phyloP scores from a whole-genome alignment of 2,329 filamentous ascomycete genomes.

The Exophiala bonariae region DNA sequence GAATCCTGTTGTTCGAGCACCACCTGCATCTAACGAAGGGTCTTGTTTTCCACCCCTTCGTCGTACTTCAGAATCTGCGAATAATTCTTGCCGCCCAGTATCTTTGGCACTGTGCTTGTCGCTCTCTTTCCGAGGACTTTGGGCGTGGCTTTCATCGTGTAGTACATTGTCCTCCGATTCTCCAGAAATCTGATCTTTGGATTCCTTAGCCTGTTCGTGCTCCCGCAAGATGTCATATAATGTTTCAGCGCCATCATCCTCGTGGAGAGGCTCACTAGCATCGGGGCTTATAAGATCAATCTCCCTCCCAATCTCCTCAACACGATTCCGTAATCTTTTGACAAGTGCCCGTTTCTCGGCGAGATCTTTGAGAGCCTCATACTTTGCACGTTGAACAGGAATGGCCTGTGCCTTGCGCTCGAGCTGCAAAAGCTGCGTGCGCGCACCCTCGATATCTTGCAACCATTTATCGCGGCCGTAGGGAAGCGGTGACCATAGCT shows the following conservation, averaged over 20 bases:
- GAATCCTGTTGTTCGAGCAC: slow-evolving; percentile 27
- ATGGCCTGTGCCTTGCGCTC: slow-evolving; percentile 41
- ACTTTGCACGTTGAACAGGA: slow-evolving; percentile 39
- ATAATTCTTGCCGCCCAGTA: neutral
- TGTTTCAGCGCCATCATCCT: slow-evolving; percentile 22
- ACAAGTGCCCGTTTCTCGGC: slow-evolving; percentile 35
- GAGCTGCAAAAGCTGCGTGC: slow-evolving; percentile 40
- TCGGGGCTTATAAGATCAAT: slow-evolving; percentile 18
- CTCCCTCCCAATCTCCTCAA: slow-evolving; percentile 26
- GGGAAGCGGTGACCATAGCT: slow-evolving; percentile 38
- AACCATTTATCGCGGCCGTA: slow-evolving; percentile 41
- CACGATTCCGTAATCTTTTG: slow-evolving; percentile 22
- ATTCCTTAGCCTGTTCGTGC: neutral
- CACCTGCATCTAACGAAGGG: slow-evolving; percentile 7
- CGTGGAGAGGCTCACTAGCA: slow-evolving; percentile 8
- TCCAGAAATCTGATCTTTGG: neutral
- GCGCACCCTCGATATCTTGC: slow-evolving; percentile 48
- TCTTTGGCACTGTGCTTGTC: slow-evolving; percentile 2
- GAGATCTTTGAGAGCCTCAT: slow-evolving; percentile 42
- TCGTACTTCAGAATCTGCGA: slow-evolving; percentile 23
- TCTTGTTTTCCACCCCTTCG: slow-evolving; percentile 14
- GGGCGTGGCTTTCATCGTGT: slow-evolving; percentile 16
- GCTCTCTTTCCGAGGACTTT: slow-evolving; percentile 1
- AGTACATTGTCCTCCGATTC: slow-evolving; percentile 7
- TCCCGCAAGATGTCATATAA: slow-evolving; percentile 23